A percentile compares a stretch with the other conserved stretches of the same genome.
Evolutionary conservation across 805 yeast genomes (phyloP).

Genomic region (Spathaspora boniae): DNA sequence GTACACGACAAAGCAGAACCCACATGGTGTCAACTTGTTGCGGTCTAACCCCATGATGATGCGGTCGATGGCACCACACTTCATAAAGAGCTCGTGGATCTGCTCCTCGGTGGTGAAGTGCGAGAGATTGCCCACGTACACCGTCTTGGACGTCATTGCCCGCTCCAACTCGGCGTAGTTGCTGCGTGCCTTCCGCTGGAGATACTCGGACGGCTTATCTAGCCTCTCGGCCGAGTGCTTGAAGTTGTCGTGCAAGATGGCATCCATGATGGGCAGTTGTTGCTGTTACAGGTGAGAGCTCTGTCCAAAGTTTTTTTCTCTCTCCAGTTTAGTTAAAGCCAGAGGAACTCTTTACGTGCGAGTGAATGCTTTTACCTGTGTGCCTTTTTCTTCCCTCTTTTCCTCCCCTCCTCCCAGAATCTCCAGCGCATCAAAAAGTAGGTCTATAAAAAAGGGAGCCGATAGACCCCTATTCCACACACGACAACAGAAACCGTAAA

Average conservation of each 20-base stretch:
- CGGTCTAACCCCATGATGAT: constrained; percentile 95
- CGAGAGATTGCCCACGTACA: constrained; percentile 88
- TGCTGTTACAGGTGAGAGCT: not conserved
- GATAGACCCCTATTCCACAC: not conserved
- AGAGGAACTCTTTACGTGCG: not conserved
- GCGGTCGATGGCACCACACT: constrained; percentile 73
- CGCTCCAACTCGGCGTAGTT: constrained; percentile 59
- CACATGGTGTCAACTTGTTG: constrained; percentile 89
- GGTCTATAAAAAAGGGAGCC: not conserved
- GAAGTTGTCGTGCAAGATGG: constrained; percentile 45
- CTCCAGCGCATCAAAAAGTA: no score
- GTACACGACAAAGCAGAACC: constrained; percentile 90
- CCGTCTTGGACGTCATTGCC: constrained; percentile 66
- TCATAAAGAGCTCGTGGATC: constrained; percentile 78
- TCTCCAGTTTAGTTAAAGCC: not conserved
- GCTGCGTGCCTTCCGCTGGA: constrained; percentile 60
- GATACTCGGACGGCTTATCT: constrained; percentile 69
- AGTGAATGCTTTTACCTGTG: not conserved
- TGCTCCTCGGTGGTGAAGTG: constrained; percentile 95
- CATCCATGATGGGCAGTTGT: constrained; percentile 25
- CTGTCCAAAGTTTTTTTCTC: not conserved
- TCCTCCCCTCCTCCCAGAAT: constrained; percentile 5
- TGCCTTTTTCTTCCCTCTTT: constrained; percentile 3
- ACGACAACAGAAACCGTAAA: not conserved
- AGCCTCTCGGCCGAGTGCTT: constrained; percentile 62